Conservation (phyloP, 2,329 filamentous ascomycete genomes). For the Ceratocystis alfenasii region DNA sequence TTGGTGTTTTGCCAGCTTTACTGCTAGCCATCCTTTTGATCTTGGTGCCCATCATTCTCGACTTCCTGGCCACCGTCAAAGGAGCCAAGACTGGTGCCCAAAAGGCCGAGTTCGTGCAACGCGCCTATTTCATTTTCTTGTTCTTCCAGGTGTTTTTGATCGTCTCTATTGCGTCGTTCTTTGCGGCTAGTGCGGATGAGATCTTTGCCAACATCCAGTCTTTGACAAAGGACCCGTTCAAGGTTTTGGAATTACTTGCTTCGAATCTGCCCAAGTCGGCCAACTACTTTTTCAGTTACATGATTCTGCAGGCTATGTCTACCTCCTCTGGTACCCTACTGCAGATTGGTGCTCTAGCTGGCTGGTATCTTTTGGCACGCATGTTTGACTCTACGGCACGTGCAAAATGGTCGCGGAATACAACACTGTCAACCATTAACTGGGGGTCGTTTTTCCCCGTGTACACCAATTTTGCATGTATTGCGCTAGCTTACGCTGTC, state of each 20-base stretch:
- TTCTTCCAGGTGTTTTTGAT: conserved; percentile 93
- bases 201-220: conserved; percentile 42
- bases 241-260: conserved; percentile 59
- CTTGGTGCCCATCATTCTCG: conserved; percentile 69
- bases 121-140: conserved; percentile 85
- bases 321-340: conserved; percentile 81
- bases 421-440: conserved; percentile 59
- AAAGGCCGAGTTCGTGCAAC: conserved; percentile 71
- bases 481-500: conserved; percentile 77
- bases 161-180: conserved; percentile 70
- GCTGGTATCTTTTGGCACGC: conserved; percentile 71
- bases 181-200: conserved; percentile 50
- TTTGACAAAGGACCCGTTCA: conserved; percentile 43
- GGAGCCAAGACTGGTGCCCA: conserved; percentile 75
- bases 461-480: conserved; percentile 93
- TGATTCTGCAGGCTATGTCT: conserved; percentile 86
- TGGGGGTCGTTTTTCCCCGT: conserved; percentile 95
- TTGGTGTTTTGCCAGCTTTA: conserved; percentile 74
- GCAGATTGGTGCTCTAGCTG: conserved; percentile 64
- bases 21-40: conserved; percentile 66
- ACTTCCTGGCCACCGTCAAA: conserved; percentile 58
- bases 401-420: conserved; percentile 78
- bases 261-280: conserved; percentile 70
- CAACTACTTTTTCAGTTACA: conserved; percentile 98
- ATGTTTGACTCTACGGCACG: conserved; percentile 70